Conservation (phyloP, 2,329 filamentous ascomycete species). For the Incumbomyces delicatus region DNA sequence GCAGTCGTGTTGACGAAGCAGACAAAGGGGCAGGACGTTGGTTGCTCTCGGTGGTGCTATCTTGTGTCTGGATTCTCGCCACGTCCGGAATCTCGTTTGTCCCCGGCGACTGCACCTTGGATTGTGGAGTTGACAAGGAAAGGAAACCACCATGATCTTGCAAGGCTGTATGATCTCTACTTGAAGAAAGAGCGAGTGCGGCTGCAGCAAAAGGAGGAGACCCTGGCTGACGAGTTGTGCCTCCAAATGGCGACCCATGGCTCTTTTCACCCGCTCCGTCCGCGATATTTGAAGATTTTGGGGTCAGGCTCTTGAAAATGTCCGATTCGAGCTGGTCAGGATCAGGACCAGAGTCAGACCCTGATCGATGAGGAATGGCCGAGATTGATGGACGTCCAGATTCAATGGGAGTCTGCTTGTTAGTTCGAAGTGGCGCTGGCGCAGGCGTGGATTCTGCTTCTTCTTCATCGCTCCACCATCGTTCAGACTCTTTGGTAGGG, state of each 20-base stretch:
- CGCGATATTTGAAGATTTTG: slow-evolving; percentile 17
- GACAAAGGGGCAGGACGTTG: no score
- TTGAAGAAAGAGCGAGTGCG: slow-evolving; percentile 2
- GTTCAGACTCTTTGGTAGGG: slow-evolving; percentile 3
- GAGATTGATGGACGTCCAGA: slow-evolving; percentile 25
- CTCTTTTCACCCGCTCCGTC: neutral
- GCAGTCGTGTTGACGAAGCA: no score
- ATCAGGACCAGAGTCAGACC: slow-evolving; percentile 30
- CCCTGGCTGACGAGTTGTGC: neutral
- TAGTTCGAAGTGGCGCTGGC: slow-evolving; percentile 19
- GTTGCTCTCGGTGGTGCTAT: neutral
- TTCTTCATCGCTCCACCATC: slow-evolving; percentile 7
- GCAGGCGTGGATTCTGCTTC: slow-evolving; percentile 5
- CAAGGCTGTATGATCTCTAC: neutral
- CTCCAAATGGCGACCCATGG: neutral
- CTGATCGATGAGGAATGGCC: slow-evolving; percentile 26
- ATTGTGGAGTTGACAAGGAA: neutral
- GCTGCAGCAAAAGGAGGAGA: slow-evolving; percentile 6
- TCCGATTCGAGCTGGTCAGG: slow-evolving; percentile 37
- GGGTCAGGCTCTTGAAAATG: slow-evolving; percentile 39
- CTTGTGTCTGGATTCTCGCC: neutral
- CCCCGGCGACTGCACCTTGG: neutral
- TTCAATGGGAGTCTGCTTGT: slow-evolving; percentile 8
- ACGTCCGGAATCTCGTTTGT: neutral
- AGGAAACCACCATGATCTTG: neutral